These are phyloP conservation scores for Albatrellus ellisii DNA, from an alignment of 768 basidiomycete genomes.

Conservation along the genomic window DNA sequence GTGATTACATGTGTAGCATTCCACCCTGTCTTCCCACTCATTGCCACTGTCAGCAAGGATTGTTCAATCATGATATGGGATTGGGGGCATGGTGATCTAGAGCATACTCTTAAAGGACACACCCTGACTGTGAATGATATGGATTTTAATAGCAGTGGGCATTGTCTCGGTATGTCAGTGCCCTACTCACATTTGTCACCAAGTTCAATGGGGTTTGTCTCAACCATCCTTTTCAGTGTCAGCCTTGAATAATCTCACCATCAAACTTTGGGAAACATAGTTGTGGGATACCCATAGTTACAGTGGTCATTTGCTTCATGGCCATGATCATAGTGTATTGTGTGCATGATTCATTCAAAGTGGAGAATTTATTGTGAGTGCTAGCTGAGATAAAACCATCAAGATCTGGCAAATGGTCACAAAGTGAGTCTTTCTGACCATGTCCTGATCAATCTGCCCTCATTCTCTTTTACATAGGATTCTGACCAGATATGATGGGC, in stretches of 20 bases:
- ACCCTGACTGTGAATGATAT: slow-evolving; percentile 43
- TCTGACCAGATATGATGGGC: not conserved
- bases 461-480: not conserved
- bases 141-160: slow-evolving; percentile 43
- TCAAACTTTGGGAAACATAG: too few species aligned
- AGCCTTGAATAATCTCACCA: slow-evolving; percentile 40
- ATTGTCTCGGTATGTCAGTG: slow-evolving; percentile 27
- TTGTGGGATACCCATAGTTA: slow-evolving; percentile 38
- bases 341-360: slow-evolving; percentile 38
- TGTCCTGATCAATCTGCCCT: not conserved
- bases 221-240: slow-evolving; percentile 33
- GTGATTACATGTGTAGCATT: slow-evolving; percentile 39
- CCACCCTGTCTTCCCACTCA: slow-evolving; percentile 37
- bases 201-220: not conserved
- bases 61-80: slow-evolving; percentile 48
- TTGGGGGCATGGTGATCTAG: slow-evolving; percentile 49
- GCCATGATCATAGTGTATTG: slow-evolving; percentile 47
- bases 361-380: slow-evolving; percentile 38
- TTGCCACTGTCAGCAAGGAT: slow-evolving; percentile 44
- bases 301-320: slow-evolving; percentile 38
- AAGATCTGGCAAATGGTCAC: slow-evolving; percentile 43
- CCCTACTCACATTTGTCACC: not conserved
- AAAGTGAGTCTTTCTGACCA: slow-evolving; percentile 24
- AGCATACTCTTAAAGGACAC: slow-evolving; percentile 46
- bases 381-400: slow-evolving; percentile 42